Conservation (phyloP, 805 yeast species). For the Yarrowia divulgata region DNA sequence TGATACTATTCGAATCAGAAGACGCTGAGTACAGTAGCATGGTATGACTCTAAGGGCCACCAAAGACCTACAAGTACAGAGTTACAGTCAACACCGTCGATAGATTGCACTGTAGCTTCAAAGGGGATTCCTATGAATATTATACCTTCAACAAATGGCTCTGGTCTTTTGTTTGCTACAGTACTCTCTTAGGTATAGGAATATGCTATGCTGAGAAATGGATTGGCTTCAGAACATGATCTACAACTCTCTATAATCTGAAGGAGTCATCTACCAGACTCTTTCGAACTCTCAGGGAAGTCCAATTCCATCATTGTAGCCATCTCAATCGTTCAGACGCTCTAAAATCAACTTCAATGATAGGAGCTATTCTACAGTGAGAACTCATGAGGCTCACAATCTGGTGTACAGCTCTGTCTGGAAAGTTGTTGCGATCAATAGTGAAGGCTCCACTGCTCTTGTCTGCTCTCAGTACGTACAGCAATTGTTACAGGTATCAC, state of each 20-base stretch:
- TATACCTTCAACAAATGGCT: no score
- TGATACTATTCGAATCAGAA: no score
- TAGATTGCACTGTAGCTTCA: no score
- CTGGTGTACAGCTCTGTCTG: background rate
- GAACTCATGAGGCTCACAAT: background rate
- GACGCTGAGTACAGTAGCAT: no score
- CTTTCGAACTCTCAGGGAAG: constrained; percentile 1
- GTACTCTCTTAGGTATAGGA: background rate
- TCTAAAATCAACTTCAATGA: constrained; percentile 5
- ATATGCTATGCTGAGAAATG: background rate
- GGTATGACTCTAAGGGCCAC: no score
- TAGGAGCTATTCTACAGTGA: constrained; percentile 1
- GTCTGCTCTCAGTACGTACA: no score
- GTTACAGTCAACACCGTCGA: no score
- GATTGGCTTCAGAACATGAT: background rate
- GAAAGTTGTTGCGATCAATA: background rate
- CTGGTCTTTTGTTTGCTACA: background rate
- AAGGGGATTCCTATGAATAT: no score
- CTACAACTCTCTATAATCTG: no score
- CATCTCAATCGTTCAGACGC: background rate
- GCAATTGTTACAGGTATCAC: no score
- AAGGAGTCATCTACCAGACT: no score
- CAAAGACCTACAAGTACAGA: no score
- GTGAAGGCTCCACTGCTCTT: background rate
- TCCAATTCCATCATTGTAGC: background rate